Evolutionary conservation across 2,329 filamentous ascomycete genomes (phyloP).

Genomic region (Verticillium nubilum): DNA sequence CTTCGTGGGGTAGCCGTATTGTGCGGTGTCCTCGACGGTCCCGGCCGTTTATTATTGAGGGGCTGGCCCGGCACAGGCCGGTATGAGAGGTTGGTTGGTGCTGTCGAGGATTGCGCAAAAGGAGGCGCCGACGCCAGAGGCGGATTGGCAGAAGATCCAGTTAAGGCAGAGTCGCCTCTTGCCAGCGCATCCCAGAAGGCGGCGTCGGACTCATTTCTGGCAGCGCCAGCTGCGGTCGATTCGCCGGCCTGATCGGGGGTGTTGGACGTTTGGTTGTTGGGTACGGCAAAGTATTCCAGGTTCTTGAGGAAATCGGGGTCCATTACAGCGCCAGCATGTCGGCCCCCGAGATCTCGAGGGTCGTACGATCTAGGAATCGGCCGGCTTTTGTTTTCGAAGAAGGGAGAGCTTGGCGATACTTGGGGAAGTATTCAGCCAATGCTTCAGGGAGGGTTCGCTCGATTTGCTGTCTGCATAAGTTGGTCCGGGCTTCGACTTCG

Average conservation of each 20-base stretch:
- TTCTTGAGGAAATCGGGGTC: slow-evolving; percentile 30
- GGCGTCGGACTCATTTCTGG: slow-evolving; percentile 13
- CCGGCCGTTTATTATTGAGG: slow-evolving; percentile 17
- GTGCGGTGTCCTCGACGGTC: background rate
- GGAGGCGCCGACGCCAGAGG: slow-evolving; percentile 8
- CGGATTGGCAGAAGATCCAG: slow-evolving; percentile 9
- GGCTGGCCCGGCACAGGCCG: slow-evolving; percentile 7
- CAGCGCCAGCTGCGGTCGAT: slow-evolving; percentile 16
- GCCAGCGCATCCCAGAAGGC: slow-evolving; percentile 26
- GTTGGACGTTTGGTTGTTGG: slow-evolving; percentile 30
- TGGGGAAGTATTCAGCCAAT: background rate
- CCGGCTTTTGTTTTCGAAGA: background rate
- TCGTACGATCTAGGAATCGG: slow-evolving; percentile 11
- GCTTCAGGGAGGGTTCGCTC: background rate
- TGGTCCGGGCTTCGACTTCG: background rate
- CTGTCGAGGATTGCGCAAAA: slow-evolving; percentile 9
- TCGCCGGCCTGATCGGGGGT: slow-evolving; percentile 24
- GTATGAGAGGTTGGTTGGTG: background rate
- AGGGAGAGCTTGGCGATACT: background rate
- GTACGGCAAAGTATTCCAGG: slow-evolving; percentile 32
- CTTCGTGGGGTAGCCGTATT: slow-evolving; percentile 16
- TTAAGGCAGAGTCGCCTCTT: slow-evolving; percentile 4
- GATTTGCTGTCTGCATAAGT: background rate
- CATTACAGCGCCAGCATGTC: slow-evolving; percentile 27
- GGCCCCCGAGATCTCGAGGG: slow-evolving; percentile 20